These are phyloP conservation scores for Sextonia rubra DNA, from an alignment of 164 flowering plant species.

Conservation along the genomic window DNA sequence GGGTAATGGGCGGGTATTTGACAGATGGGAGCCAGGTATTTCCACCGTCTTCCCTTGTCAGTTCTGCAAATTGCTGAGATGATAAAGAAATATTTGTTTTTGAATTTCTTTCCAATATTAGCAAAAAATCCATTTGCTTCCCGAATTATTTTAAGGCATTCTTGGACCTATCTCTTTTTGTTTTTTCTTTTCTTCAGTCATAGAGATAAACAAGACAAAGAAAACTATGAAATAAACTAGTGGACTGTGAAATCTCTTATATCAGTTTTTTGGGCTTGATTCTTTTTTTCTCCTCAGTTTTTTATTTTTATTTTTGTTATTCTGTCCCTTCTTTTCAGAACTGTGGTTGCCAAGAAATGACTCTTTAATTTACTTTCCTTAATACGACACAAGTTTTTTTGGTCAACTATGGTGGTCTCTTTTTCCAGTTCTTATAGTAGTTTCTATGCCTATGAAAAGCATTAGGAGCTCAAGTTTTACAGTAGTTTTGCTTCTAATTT, in stretches of 20 bases:
- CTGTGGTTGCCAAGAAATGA: background rate
- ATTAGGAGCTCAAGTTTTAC: background rate
- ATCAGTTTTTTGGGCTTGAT: background rate
- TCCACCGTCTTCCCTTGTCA: background rate
- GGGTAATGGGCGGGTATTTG: slow-evolving; percentile 74
- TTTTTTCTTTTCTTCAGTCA: background rate
- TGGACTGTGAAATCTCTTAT: background rate
- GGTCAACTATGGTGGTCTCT: too few species aligned
- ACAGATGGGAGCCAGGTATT: slow-evolving; percentile 76
- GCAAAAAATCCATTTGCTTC: background rate
- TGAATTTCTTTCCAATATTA: too few species aligned
- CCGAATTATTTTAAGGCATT: background rate
- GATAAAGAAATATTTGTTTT: background rate
- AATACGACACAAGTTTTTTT: too few species aligned
- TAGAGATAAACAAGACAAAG: background rate
- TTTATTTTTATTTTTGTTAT: too few species aligned
- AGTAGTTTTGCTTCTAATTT: background rate
- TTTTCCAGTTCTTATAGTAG: too few species aligned
- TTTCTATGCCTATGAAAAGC: background rate
- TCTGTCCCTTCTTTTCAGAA: background rate
- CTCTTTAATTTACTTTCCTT: too few species aligned
- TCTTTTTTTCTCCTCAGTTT: background rate
- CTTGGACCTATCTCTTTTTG: background rate
- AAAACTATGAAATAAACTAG: too few species aligned
- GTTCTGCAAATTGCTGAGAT: background rate